A percentile compares a stretch with the other conserved stretches of the same genome.
phyloP scores from a whole-genome alignment of 345 rosid genomes.

The Raphanus raphanistrum region DNA sequence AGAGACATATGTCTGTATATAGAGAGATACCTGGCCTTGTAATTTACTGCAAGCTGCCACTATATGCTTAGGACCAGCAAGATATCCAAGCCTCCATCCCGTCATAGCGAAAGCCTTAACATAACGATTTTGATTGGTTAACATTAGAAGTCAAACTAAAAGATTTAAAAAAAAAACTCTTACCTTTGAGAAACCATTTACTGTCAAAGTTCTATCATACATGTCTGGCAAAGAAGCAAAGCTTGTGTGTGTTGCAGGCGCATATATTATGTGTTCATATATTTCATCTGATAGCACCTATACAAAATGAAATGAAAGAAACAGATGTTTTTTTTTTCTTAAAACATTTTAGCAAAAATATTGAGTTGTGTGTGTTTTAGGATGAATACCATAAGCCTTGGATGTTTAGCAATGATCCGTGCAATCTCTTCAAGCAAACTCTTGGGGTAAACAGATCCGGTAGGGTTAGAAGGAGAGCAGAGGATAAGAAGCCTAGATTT shows the following conservation, averaged over 20 bases:
- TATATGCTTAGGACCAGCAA: constrained; percentile 93
- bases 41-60: constrained; percentile 88
- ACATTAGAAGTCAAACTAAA: too few relatives aligned
- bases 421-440: constrained; percentile 89
- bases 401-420: constrained; percentile 79
- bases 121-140: not conserved
- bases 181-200: constrained; percentile 99
- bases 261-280: constrained; percentile 93
- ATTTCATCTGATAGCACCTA: constrained; percentile 97
- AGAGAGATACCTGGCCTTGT: constrained; percentile 85
- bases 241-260: constrained; percentile 88
- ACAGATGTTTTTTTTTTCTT: not conserved
- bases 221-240: constrained; percentile 95
- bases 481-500: constrained; percentile 88
- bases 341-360: not conserved
- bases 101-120: constrained; percentile 98
- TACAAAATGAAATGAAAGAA: constrained; percentile 32
- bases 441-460: constrained; percentile 97
- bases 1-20: not conserved
- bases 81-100: constrained; percentile 97
- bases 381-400: constrained; percentile 79
- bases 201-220: constrained; percentile 93
- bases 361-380: not conserved
- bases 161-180: too few relatives aligned
- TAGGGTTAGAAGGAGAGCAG: constrained; percentile 97